Evolutionary conservation across 2,329 filamentous ascomycete genomes (phyloP).

Genomic region (Trichoderma atroviride): DNA sequence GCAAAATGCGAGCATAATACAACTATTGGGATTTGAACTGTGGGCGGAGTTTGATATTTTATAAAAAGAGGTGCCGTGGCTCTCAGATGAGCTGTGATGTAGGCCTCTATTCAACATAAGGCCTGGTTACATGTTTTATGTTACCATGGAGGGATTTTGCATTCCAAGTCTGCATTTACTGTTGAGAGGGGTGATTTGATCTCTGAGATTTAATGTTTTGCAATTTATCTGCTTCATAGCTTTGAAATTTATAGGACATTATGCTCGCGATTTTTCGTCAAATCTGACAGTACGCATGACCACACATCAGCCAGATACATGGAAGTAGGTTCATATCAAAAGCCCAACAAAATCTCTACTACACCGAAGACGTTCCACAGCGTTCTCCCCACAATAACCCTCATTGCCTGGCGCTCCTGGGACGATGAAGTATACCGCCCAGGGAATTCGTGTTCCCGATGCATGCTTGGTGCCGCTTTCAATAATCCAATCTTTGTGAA

Average conservation of each 20-base stretch:
- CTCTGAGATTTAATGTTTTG: background rate
- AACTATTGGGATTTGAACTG: background rate
- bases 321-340: background rate
- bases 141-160: background rate
- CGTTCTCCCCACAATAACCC: background rate
- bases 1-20: background rate
- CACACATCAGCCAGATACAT: background rate
- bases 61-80: background rate
- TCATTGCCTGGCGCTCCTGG: background rate
- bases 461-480: background rate
- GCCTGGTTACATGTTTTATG: background rate
- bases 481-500: background rate
- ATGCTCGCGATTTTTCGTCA: background rate
- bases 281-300: background rate
- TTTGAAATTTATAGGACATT: background rate
- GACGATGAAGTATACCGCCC: background rate
- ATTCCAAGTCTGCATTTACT: background rate
- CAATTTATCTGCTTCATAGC: background rate
- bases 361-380: background rate
- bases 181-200: background rate
- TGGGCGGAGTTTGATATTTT: background rate
- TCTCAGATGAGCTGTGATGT: background rate
- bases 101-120: background rate
- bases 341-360: background rate
- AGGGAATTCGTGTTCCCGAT: constrained; percentile 2